Evolutionary conservation across 2,329 filamentous ascomycete genomes (phyloP).

Genomic region (Monilinia fructicola): DNA sequence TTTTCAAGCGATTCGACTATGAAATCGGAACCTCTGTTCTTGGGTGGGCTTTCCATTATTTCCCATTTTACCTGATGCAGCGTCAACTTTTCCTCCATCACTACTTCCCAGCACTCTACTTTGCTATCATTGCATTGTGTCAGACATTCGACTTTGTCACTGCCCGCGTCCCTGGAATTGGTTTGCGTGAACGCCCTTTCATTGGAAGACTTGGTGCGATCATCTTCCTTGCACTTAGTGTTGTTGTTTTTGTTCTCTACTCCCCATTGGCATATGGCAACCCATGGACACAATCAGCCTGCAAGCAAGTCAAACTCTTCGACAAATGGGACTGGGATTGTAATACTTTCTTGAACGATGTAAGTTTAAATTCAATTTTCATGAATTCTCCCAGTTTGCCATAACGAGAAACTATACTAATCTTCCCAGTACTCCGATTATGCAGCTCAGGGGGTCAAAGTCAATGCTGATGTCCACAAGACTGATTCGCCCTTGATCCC

Average conservation of each 20-base stretch:
- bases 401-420: constrained; percentile 27
- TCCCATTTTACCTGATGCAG: constrained; percentile 98
- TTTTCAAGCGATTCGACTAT: constrained; percentile 97
- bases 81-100: constrained; percentile 98
- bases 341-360: constrained; percentile 83
- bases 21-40: constrained; percentile 88
- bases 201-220: constrained; percentile 75
- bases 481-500: constrained; percentile 36
- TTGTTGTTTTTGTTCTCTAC: constrained; percentile 79
- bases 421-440: constrained; percentile 42
- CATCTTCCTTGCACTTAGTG: constrained; percentile 70
- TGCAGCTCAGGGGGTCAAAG: constrained; percentile 34
- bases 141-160: constrained; percentile 86
- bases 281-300: constrained; percentile 86
- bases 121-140: constrained; percentile 84
- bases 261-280: constrained; percentile 91
- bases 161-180: constrained; percentile 67
- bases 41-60: constrained; percentile 97
- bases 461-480: constrained; percentile 36
- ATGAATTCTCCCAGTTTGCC: neutral
- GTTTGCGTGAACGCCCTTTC: constrained; percentile 66
- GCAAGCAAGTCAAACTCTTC: constrained; percentile 83
- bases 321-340: constrained; percentile 96
- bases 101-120: constrained; percentile 96
- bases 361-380: constrained; percentile 55